Conservation (phyloP, 2,329 filamentous ascomycete genomes). For the Fusarium citri region DNA sequence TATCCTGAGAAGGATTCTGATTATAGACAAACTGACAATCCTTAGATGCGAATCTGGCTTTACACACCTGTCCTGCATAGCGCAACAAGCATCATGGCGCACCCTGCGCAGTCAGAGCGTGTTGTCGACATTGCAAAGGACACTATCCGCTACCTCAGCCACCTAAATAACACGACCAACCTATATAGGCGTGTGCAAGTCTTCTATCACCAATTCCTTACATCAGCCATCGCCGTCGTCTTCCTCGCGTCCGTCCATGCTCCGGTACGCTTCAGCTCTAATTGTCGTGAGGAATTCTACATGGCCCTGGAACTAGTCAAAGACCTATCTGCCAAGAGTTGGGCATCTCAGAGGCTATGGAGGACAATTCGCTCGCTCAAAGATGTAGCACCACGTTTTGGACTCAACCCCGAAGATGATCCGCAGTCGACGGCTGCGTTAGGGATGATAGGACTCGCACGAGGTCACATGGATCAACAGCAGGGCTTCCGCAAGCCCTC, state of each 20-base stretch:
- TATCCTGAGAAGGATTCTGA: background rate
- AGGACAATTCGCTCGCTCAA: slow-evolving; percentile 77
- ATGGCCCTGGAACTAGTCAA: slow-evolving; percentile 80
- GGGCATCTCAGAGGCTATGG: slow-evolving; percentile 79
- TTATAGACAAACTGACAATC: slow-evolving; percentile 10
- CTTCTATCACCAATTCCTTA: slow-evolving; percentile 84
- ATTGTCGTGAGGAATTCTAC: slow-evolving; percentile 81
- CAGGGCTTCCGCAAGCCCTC: slow-evolving; percentile 48
- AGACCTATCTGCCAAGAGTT: slow-evolving; percentile 76
- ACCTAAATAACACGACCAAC: slow-evolving; percentile 77
- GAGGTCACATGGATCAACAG: slow-evolving; percentile 50
- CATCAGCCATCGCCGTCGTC: slow-evolving; percentile 78
- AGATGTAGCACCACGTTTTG: slow-evolving; percentile 76
- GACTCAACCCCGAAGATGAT: slow-evolving; percentile 63
- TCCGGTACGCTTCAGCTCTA: slow-evolving; percentile 74
- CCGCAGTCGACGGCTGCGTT: slow-evolving; percentile 64
- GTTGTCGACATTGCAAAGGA: slow-evolving; percentile 81
- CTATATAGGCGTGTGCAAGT: slow-evolving; percentile 78
- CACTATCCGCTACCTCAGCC: slow-evolving; percentile 76
- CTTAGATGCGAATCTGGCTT: slow-evolving; percentile 81
- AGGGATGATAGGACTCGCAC: slow-evolving; percentile 67
- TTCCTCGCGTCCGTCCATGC: slow-evolving; percentile 83
- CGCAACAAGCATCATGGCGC: slow-evolving; percentile 82
- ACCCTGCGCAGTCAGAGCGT: slow-evolving; percentile 77
- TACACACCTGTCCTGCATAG: slow-evolving; percentile 90